A percentile compares a stretch with the other conserved stretches of the same genome.
Conservation (phyloP, 2,329 filamentous ascomycete species). For the Orbilia blumenaviensis region DNA sequence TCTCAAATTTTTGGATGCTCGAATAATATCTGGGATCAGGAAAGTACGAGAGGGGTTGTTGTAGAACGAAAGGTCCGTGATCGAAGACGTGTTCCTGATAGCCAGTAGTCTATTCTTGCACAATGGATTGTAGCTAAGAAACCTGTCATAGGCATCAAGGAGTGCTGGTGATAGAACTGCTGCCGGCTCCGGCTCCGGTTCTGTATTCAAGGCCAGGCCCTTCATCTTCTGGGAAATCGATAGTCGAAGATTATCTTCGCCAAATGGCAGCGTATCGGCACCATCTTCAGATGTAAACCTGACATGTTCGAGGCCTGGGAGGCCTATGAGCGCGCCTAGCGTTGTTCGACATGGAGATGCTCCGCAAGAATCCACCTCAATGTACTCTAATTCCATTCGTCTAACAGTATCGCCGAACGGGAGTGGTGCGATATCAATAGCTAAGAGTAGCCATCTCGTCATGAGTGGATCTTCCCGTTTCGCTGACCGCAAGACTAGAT, state of each 20-base stretch:
- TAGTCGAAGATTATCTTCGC: neutral
- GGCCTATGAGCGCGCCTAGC: conserved; percentile 8
- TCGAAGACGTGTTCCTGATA: neutral
- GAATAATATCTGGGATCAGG: conserved; percentile 22
- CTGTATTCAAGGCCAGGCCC: neutral
- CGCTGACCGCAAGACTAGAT: neutral
- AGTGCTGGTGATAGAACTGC: neutral
- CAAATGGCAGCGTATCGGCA: neutral
- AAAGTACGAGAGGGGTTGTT: conserved; percentile 14
- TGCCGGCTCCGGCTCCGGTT: neutral
- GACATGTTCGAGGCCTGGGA: conserved; percentile 14
- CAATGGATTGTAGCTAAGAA: conserved; percentile 5
- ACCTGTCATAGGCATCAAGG: neutral
- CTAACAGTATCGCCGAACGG: conserved; percentile 9
- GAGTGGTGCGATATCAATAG: conserved; percentile 35
- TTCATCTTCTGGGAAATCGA: neutral
- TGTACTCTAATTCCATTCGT: conserved; percentile 28
- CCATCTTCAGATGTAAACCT: conserved; percentile 6
- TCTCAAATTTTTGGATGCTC: neutral
- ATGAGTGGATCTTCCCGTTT: neutral
- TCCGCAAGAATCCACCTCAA: neutral
- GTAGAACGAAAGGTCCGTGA: conserved; percentile 21
- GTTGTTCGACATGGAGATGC: conserved; percentile 14
- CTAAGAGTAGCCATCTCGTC: conserved; percentile 33
- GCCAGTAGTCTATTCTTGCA: neutral